These are phyloP conservation scores for Boletellus ananas DNA, from an alignment of 768 basidiomycete species.

Conservation along the genomic window DNA sequence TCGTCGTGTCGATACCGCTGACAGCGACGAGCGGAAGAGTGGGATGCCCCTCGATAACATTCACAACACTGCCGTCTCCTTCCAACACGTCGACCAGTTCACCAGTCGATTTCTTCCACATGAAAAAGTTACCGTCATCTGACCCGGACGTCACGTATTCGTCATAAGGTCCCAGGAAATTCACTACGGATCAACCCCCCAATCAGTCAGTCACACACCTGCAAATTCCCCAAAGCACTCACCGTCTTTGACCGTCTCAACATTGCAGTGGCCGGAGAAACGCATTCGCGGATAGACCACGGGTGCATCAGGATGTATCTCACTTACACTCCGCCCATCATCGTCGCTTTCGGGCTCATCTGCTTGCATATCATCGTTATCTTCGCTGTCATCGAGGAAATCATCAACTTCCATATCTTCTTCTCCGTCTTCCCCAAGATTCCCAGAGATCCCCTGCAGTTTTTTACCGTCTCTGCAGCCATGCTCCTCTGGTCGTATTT, in stretches of 20 bases:
- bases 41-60: constrained; percentile 82
- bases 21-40: constrained; percentile 77
- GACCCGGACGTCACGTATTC: constrained; percentile 81
- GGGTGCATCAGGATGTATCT: constrained; percentile 38
- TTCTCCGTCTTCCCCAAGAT: constrained; percentile 19
- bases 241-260: constrained; percentile 88
- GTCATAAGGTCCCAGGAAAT: constrained; percentile 75
- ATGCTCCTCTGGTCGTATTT: neutral
- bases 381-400: constrained; percentile 28
- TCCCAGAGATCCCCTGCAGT: neutral
- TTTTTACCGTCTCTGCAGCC: constrained; percentile 4
- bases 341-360: constrained; percentile 33
- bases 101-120: constrained; percentile 74
- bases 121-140: constrained; percentile 84
- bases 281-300: constrained; percentile 59
- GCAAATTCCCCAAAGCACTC: constrained; percentile 20
- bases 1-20: constrained; percentile 80
- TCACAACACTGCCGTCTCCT: constrained; percentile 78
- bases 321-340: constrained; percentile 25
- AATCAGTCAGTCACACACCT: neutral
- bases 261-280: constrained; percentile 70
- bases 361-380: constrained; percentile 20
- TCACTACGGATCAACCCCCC: constrained; percentile 47
- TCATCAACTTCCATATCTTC: constrained; percentile 29
- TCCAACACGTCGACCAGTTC: constrained; percentile 73